Evolutionary conservation across 257 asterid genomes (phyloP), one percentile per base, ranked within the genome.

Genomic region (Voacanga thouarsii): DNA sequence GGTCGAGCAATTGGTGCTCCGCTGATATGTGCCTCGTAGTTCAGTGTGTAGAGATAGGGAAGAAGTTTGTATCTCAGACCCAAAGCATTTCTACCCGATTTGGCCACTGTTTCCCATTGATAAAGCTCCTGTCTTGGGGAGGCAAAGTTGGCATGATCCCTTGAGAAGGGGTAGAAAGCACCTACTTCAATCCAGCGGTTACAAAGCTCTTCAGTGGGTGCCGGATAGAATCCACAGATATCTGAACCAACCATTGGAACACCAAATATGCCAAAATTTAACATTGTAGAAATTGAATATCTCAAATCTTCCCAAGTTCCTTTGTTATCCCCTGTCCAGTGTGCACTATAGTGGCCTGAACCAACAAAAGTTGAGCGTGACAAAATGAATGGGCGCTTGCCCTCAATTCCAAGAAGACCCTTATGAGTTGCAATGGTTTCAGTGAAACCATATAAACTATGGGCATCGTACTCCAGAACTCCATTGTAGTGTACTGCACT

Each of bases 181-280:
- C 98, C 99, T 2, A 93, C 71, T 78, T 96, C 97, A 61, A 96
- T 96, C 99, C 98, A 96, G 50, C 98, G 94, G 86, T 96, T 96
- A 88, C 97, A 96, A 10, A 96, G 95, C 85, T 93, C 99, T 72
- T 96, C 98, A 0, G 93, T 88, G 1, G 97, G 97, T 0, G 92
- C 89, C 0, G 97, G 97, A 82, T 93, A 96, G 80, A 96, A 96
- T 43, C 99, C 98, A 80, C 97, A 96, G 57, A 96, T 96, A 77
- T 96, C 99, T 7, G 99, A 88, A 47, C 99, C 99, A 14, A 96
- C 99, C 99, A 96, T 96, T 0, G 99, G 98, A 44, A 93, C 89
- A 1, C 99, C 98, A 85, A 92, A 96, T 16, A 96, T 77, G 1
- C 99, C 99, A 57, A 93, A 96, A 44, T 93, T 92, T 61, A 96